Base-by-base conservation (phyloP, 1,284 basidiomycete genomes). In the Malassezia caprae region DNA sequence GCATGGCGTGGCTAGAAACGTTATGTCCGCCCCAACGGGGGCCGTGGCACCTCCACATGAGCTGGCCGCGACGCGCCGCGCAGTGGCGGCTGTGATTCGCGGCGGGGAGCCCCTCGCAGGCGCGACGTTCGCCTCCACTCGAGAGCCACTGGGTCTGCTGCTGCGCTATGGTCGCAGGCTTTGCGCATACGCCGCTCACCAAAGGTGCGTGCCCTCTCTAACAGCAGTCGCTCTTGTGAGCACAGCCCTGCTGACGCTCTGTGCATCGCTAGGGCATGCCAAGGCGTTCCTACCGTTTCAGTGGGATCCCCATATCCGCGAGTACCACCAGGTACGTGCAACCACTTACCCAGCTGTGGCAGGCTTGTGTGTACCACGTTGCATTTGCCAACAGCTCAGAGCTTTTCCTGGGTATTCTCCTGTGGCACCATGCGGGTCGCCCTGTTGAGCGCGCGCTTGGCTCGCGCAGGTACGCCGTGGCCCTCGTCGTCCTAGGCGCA, bases 251-350 rank as follows among this genome's bases (percentile, higher is more conserved):
- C 8, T 8, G 6, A 44, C 55, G 21, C 31, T 57, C n/a, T 21
- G 27, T 30, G 40, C 48, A 12, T 37, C 55, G 35, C 44, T 48
- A 10, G 27, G 40, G 2, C 24, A 40, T 21, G 23, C 21, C 21
- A 57, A 57, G 45, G 7, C 37, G 34, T 57, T 42, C 26, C n/a
- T 57, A 19, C 49, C 32, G 8, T 57, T 57, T 27, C 55, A 32
- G 12, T n/a, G 47, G 13, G 27, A 27, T n/a, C 55, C 55, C 5
- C 55, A 57, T 32, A 39, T 57, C 4, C 19, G 23, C 13, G 32
- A 31, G 10, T 56, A 56, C 28, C 30, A 46, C 46, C 53, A 55
- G 44, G 15, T 41, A 21, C 19, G 37, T 40, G 11, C 26, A 3
- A 19, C n/a, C 5, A 12, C 30, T 47, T 4, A 32, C 15, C 28